These are phyloP conservation scores for Dioszegia crocea DNA, from an alignment of 768 basidiomycete species.

Conservation along the genomic window DNA sequence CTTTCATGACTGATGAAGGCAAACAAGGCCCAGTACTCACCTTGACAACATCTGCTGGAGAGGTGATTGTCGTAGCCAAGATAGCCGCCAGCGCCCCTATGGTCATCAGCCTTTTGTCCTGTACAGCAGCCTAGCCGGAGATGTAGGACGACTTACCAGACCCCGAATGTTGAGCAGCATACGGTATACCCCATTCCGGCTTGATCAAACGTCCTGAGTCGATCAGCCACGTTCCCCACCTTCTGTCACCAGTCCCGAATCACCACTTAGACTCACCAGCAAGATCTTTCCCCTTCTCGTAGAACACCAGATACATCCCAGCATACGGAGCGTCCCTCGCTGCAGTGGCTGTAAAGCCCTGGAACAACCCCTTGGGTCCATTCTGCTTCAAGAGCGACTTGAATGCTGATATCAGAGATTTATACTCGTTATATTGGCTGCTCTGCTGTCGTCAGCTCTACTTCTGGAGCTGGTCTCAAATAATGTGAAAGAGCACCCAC, in stretches of 20 bases:
- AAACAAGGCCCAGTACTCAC: conserved; percentile 51
- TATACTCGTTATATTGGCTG: conserved; percentile 40
- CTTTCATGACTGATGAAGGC: too few species aligned
- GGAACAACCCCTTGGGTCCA: conserved; percentile 75
- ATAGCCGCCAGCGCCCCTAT: conserved; percentile 77
- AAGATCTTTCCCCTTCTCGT: conserved; percentile 78
- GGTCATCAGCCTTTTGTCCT: neutral
- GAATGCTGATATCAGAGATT: conserved; percentile 40
- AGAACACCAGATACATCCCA: conserved; percentile 79
- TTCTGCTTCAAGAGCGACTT: conserved; percentile 38
- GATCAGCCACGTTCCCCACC: neutral
- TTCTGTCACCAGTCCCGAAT: neutral
- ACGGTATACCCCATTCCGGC: conserved; percentile 38
- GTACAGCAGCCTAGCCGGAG: neutral
- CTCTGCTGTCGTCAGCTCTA: conserved; percentile 20
- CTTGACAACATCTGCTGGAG: conserved; percentile 93
- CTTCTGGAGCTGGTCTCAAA: conserved; percentile 18
- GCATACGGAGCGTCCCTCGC: conserved; percentile 93
- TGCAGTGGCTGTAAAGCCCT: conserved; percentile 80
- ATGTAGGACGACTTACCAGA: conserved; percentile 28
- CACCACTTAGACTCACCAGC: conserved; percentile 54
- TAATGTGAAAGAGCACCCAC: conserved; percentile 55
- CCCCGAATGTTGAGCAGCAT: conserved; percentile 44
- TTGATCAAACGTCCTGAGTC: conserved; percentile 9
- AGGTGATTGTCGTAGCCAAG: conserved; percentile 76